Base-by-base conservation (phyloP, 371 early-diverging fungal species). In the Phascolomyces articulosus region DNA sequence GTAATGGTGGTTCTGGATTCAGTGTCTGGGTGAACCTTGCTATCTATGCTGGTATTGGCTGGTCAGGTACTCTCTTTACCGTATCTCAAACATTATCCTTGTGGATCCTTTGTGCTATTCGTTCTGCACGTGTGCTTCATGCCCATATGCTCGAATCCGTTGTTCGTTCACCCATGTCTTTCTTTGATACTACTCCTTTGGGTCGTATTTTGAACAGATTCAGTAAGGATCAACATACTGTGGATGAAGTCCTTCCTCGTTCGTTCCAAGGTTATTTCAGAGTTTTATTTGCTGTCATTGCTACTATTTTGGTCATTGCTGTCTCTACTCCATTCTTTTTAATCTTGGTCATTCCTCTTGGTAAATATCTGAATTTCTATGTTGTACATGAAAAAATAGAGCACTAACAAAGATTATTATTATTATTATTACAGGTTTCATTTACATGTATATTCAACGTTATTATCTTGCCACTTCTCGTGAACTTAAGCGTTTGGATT, bases 121-220 rank as follows among this genome's bases (percentile, higher is more conserved):
- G 91, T 16, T 91, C 90, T 0, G 89, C 90, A 18, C 80, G 78
- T 11, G 75, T 83, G 9, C 73, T 87, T 55, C 91, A 91, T 20
- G 62, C 80, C 4, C 71, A 84, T 20, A 89, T 89, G 89, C 70
- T 89, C 40, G 62, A 72, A 29, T 66, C 78, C 31, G 72, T 86
- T 40, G 62, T 82, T 1, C 84, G 87, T 10, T 91, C 95, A 11
- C 96, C 97, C 20, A 95, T 95, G 93, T 80, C 88, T 0, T 97
- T 95, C 65, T 88, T 88, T 69, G 93, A 96, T 67, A 89, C 91
- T 0, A 96, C 95, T 2, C 98, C 95, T 0, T 74, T 94, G 16
- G 96, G 96, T 21, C 87, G 94, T 48, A 89, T 96, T 41, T 68
- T 96, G 48, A 90, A 95, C 64, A 82, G 92, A 64, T 95, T 98